phyloP scores from a whole-genome alignment of 306 rosid species.

The Quercus gilva region DNA sequence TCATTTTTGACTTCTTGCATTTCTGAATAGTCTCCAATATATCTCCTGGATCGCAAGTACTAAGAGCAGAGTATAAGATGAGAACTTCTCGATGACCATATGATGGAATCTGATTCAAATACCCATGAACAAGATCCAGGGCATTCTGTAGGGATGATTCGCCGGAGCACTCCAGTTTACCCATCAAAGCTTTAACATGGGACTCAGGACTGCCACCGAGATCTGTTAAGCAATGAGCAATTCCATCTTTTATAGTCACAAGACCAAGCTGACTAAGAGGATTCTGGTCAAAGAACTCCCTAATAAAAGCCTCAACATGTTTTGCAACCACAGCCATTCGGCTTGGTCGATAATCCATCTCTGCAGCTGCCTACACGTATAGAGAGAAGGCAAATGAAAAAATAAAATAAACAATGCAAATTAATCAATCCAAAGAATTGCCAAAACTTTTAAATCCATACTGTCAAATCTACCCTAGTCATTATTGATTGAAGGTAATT shows the following conservation, averaged over 20 bases:
- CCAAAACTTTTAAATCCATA: not conserved
- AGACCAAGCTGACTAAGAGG: slow-evolving; percentile 92
- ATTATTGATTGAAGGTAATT: not conserved
- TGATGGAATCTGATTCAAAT: slow-evolving; percentile 81
- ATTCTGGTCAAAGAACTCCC: slow-evolving; percentile 93
- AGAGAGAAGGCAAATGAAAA: slow-evolving; percentile 21
- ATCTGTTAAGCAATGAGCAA: slow-evolving; percentile 76
- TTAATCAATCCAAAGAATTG: not conserved
- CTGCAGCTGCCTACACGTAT: slow-evolving; percentile 82
- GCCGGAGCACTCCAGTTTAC: slow-evolving; percentile 93
- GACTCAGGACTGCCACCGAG: slow-evolving; percentile 98
- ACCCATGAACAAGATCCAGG: slow-evolving; percentile 78
- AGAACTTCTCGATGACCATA: slow-evolving; percentile 94
- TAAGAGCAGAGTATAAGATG: slow-evolving; percentile 82
- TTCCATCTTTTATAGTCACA: slow-evolving; percentile 80
- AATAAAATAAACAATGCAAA: not conserved
- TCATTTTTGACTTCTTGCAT: slow-evolving; percentile 81
- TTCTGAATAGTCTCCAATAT: slow-evolving; percentile 91
- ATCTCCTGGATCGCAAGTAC: slow-evolving; percentile 96
- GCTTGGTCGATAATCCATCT: slow-evolving; percentile 83
- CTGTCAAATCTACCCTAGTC: not conserved
- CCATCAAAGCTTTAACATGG: slow-evolving; percentile 83
- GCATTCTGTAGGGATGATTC: slow-evolving; percentile 93
- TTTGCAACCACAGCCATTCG: slow-evolving; percentile 84
- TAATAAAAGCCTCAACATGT: slow-evolving; percentile 74